These are phyloP conservation scores for Fusarium floridanum DNA, from an alignment of 2,329 filamentous ascomycete species.

Conservation along the genomic window DNA sequence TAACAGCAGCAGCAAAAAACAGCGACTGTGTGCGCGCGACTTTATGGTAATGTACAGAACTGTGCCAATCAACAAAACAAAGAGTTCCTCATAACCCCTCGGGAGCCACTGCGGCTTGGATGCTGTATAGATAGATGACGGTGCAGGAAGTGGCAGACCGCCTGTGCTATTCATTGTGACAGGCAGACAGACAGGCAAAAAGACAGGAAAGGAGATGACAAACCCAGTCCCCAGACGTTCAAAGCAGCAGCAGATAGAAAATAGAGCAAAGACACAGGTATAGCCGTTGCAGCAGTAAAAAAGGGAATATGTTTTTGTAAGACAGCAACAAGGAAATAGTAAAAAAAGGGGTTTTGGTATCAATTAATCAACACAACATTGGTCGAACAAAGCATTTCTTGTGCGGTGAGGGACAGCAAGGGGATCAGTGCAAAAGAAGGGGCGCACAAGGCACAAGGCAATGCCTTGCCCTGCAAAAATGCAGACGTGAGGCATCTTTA, in stretches of 20 bases:
- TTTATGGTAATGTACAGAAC: constrained; percentile 69
- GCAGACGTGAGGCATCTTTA: constrained; percentile 52
- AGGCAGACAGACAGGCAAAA: constrained; percentile 29
- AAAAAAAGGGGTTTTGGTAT: constrained; percentile 50
- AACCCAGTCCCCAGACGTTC: constrained; percentile 44
- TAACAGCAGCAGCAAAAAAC: constrained; percentile 48
- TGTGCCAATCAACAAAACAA: constrained; percentile 52
- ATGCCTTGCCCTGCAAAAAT: constrained; percentile 44
- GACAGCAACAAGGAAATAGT: constrained; percentile 34
- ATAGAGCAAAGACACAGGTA: constrained; percentile 42
- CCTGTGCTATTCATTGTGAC: constrained; percentile 39
- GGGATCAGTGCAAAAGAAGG: constrained; percentile 3
- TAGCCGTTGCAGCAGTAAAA: constrained; percentile 32
- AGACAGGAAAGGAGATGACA: constrained; percentile 45
- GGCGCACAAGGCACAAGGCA: constrained; percentile 40
- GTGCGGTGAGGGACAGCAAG: constrained; percentile 36
- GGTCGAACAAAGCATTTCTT: constrained; percentile 41
- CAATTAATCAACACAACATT: constrained; percentile 54
- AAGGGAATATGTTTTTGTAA: constrained; percentile 39
- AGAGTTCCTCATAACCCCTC: constrained; percentile 56
- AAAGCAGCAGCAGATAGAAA: constrained; percentile 17
- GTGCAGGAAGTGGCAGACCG: constrained; percentile 44
- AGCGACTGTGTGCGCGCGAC: constrained; percentile 58
- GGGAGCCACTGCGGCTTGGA: constrained; percentile 47
- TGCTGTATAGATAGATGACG: constrained; percentile 45